Conservation (phyloP, 148 eudicot genomes). For the Silene uniflora region DNA sequence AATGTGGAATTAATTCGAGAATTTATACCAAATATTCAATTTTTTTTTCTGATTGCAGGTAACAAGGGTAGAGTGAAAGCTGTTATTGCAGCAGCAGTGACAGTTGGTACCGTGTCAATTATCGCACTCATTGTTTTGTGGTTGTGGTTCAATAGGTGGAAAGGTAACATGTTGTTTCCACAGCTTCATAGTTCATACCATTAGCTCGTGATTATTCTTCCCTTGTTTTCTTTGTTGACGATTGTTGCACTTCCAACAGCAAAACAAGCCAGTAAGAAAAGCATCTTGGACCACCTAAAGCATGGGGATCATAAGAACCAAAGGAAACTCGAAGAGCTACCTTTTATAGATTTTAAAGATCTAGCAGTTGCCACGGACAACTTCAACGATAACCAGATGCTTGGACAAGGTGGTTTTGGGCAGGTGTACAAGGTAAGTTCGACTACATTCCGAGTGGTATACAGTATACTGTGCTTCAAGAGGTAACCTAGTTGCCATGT, state of each 20-base stretch:
- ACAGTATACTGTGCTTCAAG: neutral
- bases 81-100: slow-evolving; percentile 1
- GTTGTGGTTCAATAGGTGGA: neutral
- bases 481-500: neutral
- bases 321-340: slow-evolving; percentile 19
- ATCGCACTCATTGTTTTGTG: neutral
- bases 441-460: neutral
- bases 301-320: slow-evolving; percentile 1
- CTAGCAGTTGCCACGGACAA: slow-evolving; percentile 17
- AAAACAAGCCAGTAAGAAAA: slow-evolving; percentile 6
- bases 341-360: slow-evolving; percentile 10
- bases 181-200: neutral
- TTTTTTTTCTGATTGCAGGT: slow-evolving; percentile 4
- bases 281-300: slow-evolving; percentile 10
- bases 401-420: slow-evolving; percentile 22
- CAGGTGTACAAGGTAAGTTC: slow-evolving; percentile 16
- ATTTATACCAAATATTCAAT: neutral
- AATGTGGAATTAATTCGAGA: neutral
- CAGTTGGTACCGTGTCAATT: neutral
- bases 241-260: neutral
- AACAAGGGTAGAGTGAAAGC: slow-evolving; percentile 1
- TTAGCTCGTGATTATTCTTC: neutral
- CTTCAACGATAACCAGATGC: slow-evolving; percentile 12
- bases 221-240: neutral
- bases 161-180: slow-evolving; percentile 1